A percentile compares a stretch with the other conserved stretches of the same genome.
These are phyloP conservation scores for Tanacetum coccineum DNA, from an alignment of 129 eudicot species.

Conservation along the genomic window DNA sequence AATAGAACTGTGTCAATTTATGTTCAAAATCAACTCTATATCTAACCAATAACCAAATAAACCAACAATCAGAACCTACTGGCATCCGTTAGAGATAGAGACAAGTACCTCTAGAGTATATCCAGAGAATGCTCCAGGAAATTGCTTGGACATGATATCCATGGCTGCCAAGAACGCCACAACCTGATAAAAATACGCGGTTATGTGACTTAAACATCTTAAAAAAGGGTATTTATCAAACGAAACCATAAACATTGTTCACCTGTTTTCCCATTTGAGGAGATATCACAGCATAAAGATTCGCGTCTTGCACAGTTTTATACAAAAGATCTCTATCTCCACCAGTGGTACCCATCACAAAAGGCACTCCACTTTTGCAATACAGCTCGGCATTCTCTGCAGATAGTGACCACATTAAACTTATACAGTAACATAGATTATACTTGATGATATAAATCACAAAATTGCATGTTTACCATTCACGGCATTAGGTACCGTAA, in stretches of 20 bases:
- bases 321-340: slow-evolving; percentile 83
- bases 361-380: slow-evolving; percentile 84
- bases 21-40: no score
- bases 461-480: slow-evolving; percentile 47
- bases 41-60: no score
- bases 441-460: neutral
- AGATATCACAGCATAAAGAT: slow-evolving; percentile 85
- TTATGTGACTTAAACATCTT: slow-evolving; percentile 2
- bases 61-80: no score
- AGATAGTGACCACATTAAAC: neutral
- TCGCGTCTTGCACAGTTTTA: slow-evolving; percentile 73
- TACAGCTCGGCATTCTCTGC: slow-evolving; percentile 84
- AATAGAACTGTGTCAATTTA: no score
- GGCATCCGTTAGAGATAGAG: no score
- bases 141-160: slow-evolving; percentile 89
- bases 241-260: neutral
- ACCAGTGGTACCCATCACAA: slow-evolving; percentile 97
- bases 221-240: neutral
- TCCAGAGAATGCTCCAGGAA: slow-evolving; percentile 96
- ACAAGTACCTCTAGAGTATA: slow-evolving; percentile 50
- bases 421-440: neutral
- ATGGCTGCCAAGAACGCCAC: slow-evolving; percentile 97
- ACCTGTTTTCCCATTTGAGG: slow-evolving; percentile 99
- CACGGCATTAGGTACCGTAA: slow-evolving; percentile 81
- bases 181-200: slow-evolving; percentile 47